Evolutionary conservation across 2,329 filamentous ascomycete genomes (phyloP).

Genomic region (Fusarium sp.): DNA sequence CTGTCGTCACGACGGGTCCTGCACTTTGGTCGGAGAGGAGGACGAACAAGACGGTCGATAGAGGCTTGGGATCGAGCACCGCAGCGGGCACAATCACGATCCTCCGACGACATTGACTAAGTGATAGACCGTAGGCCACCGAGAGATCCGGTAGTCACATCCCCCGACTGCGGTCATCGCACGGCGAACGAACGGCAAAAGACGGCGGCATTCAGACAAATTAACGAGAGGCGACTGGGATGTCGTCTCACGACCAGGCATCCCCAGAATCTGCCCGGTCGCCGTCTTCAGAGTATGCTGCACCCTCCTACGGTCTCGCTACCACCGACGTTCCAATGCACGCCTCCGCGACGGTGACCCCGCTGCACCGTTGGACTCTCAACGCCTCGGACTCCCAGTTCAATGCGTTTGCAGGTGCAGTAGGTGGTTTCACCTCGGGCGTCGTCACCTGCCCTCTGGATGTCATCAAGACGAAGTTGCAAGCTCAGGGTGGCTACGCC

Average conservation of each 20-base stretch:
- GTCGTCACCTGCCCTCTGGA: slow-evolving; percentile 97
- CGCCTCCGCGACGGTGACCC: slow-evolving; percentile 54
- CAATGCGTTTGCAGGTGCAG: slow-evolving; percentile 88
- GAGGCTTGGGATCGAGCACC: slow-evolving; percentile 2
- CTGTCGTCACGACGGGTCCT: slow-evolving; percentile 21
- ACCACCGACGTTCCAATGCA: slow-evolving; percentile 54
- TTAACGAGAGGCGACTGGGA: slow-evolving; percentile 45
- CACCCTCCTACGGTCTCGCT: slow-evolving; percentile 54
- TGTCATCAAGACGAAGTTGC: slow-evolving; percentile 98
- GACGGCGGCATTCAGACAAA: slow-evolving; percentile 19
- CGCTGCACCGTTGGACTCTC: slow-evolving; percentile 70
- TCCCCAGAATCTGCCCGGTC: slow-evolving; percentile 53
- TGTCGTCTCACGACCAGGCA: slow-evolving; percentile 69
- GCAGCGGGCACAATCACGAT: slow-evolving; percentile 2
- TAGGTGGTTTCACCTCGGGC: slow-evolving; percentile 92
- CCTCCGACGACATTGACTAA: slow-evolving; percentile 8
- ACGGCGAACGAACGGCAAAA: slow-evolving; percentile 23
- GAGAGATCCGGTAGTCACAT: slow-evolving; percentile 4
- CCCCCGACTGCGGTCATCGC: slow-evolving; percentile 16
- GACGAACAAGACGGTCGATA: slow-evolving; percentile 6
- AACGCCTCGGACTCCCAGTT: slow-evolving; percentile 75
- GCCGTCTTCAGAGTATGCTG: slow-evolving; percentile 56
- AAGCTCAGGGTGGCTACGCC: slow-evolving; percentile 90
- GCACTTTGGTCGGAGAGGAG: slow-evolving; percentile 22
- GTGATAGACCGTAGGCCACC: slow-evolving; percentile 12